phyloP scores from a whole-genome alignment of 495 filamentous ascomycete species.

The Choiromyces venosus region DNA sequence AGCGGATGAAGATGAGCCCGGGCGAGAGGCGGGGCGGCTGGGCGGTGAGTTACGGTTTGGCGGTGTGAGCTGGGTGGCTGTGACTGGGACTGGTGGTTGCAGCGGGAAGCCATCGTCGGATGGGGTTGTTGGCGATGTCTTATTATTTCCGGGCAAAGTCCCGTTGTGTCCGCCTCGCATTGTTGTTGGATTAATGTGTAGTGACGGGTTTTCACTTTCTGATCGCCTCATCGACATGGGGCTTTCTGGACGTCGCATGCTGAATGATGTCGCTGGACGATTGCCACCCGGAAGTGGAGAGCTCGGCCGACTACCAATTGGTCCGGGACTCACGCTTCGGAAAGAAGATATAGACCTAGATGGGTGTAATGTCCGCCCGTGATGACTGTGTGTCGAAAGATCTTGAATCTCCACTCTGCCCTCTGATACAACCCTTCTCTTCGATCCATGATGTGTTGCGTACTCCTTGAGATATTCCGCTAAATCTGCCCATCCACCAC shows the following conservation, averaged over 20 bases:
- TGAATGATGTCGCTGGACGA: conserved; percentile 8
- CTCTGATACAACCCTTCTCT: conserved; percentile 29
- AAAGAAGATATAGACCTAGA: conserved; percentile 26
- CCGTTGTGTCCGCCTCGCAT: conserved; percentile 40
- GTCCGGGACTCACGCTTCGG: conserved; percentile 28
- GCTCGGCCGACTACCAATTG: conserved; percentile 27
- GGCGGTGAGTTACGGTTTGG: conserved; percentile 44
- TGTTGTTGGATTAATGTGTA: conserved; percentile 17
- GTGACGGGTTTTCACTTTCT: conserved; percentile 15
- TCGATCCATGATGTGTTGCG: conserved; percentile 71
- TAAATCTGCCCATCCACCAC: conserved; percentile 93
- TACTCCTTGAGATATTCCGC: conserved; percentile 94
- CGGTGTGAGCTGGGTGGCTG: conserved; percentile 25
- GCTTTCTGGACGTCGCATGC: conserved; percentile 26
- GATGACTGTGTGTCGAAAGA: conserved; percentile 42
- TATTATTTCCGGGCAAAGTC: conserved; percentile 10
- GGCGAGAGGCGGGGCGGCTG: conserved; percentile 31
- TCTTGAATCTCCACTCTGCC: conserved; percentile 52
- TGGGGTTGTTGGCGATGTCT: conserved; percentile 23
- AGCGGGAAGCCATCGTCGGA: conserved; percentile 2
- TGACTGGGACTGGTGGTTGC: conserved; percentile 12
- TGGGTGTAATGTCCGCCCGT: conserved; percentile 19
- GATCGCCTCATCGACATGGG: conserved; percentile 12
- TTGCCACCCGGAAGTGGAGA: conserved; percentile 20
- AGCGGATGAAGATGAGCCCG: conserved; percentile 29